Evolutionary conservation across 208 protist species (phyloP).

Genomic region (Leishmania amazonensis): DNA sequence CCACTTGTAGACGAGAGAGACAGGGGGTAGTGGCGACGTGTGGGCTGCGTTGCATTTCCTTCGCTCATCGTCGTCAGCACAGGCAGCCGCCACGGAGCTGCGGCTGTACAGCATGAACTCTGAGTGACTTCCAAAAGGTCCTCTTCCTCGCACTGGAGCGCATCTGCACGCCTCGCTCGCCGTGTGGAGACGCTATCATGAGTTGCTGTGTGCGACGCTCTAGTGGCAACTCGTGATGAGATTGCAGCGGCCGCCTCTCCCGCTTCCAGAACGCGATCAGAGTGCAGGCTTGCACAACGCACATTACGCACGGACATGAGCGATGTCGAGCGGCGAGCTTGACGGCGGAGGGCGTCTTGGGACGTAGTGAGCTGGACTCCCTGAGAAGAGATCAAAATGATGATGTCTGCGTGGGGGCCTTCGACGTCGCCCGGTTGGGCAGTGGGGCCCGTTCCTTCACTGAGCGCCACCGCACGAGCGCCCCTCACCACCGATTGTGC

Average conservation of each 20-base stretch:
- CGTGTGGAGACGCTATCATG: neutral
- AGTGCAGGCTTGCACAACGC: neutral
- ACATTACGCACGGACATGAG: neutral
- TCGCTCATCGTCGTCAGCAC: slow-evolving; percentile 4
- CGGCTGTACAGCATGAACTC: too few species aligned
- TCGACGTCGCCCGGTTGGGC: neutral
- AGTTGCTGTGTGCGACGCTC: neutral
- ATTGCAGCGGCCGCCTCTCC: neutral
- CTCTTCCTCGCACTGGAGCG: neutral
- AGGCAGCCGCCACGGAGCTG: slow-evolving; percentile 8
- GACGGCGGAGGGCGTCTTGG: slow-evolving; percentile 8
- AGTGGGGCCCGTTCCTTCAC: neutral
- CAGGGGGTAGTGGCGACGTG: neutral
- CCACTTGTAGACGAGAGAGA: neutral
- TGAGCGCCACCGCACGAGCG: neutral
- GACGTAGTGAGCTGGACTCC: slow-evolving; percentile 22
- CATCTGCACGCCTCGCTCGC: neutral
- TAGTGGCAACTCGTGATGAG: neutral
- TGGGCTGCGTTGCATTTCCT: slow-evolving; percentile 3
- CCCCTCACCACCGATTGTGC: neutral
- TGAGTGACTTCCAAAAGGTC: neutral
- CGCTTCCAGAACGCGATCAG: neutral
- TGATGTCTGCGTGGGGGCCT: slow-evolving; percentile 6
- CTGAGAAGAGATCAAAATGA: slow-evolving; percentile 16
- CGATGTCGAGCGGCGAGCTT: neutral